phyloP scores from a whole-genome alignment of 768 basidiomycete genomes.

The Rhodotorula taiwanensis region DNA sequence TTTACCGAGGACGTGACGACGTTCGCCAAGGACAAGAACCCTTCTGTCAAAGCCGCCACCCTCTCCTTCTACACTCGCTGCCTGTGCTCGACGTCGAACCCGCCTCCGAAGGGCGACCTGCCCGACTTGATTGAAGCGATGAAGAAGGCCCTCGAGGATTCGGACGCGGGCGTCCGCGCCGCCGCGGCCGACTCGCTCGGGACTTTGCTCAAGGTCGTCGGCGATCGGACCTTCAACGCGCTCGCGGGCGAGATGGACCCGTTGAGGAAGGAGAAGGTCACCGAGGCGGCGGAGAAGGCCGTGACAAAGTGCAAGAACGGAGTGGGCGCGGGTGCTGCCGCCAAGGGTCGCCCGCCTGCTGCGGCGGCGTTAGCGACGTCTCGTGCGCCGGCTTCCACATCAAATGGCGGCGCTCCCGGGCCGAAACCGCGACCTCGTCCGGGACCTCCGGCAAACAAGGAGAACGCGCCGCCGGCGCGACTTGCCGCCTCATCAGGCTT shows the following conservation, averaged over 20 bases:
- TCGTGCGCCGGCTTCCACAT: too few relatives aligned
- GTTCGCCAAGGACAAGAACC: conserved; percentile 80
- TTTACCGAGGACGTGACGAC: conserved; percentile 73
- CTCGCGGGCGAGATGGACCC: conserved; percentile 78
- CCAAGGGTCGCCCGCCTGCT: conserved; percentile 40
- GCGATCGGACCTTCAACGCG: conserved; percentile 82
- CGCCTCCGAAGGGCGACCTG: conserved; percentile 67
- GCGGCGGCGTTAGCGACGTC: too few relatives aligned
- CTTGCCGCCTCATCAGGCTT: neutral
- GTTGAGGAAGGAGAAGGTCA: conserved; percentile 81
- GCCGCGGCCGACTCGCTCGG: conserved; percentile 86
- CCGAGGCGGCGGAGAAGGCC: conserved; percentile 84
- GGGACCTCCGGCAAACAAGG: conserved; percentile 39
- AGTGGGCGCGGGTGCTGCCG: conserved; percentile 11
- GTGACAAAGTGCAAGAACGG: conserved; percentile 75
- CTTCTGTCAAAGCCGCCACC: conserved; percentile 90
- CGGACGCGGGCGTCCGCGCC: conserved; percentile 77
- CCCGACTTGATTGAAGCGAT: conserved; percentile 74
- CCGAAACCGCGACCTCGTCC: conserved; percentile 41
- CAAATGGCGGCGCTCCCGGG: too few relatives aligned
- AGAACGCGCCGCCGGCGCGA: neutral
- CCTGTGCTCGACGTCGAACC: conserved; percentile 61
- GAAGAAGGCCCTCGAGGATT: conserved; percentile 71
- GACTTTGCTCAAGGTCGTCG: conserved; percentile 90
- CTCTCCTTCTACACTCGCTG: conserved; percentile 77